Percentiles rank a stretch among this genome's conserved stretches.
phyloP scores from a whole-genome alignment of 768 basidiomycete species.

The Piloderma croceum region DNA sequence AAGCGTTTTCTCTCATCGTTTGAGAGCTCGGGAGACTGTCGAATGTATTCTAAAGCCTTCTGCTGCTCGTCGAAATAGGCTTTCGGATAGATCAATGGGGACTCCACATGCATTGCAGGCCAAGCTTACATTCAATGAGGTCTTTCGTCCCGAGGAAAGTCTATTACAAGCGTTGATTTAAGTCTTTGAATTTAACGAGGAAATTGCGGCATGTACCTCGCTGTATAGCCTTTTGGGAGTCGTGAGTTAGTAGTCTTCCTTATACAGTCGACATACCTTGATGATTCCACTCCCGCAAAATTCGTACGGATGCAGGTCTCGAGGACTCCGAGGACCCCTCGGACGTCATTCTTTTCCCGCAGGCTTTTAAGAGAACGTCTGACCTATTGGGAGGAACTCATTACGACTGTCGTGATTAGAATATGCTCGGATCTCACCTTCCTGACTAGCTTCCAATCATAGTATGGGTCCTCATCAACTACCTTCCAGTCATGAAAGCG shows the following conservation, averaged over 20 bases:
- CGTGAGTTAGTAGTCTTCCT: too few relatives aligned
- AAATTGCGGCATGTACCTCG: conserved; percentile 45
- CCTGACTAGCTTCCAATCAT: conserved; percentile 83
- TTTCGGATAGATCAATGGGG: conserved; percentile 24
- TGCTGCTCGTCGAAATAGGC: conserved; percentile 81
- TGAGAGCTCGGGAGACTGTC: conserved; percentile 65
- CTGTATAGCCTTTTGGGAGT: conserved; percentile 69
- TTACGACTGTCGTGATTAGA: too few relatives aligned
- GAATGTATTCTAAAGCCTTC: conserved; percentile 67
- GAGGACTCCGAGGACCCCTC: conserved; percentile 82
- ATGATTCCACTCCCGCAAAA: conserved; percentile 89
- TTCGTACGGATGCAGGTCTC: conserved; percentile 88
- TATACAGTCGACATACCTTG: conserved; percentile 54
- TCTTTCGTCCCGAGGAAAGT: conserved; percentile 91
- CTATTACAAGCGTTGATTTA: conserved; percentile 37
- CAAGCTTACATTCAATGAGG: conserved; percentile 68
- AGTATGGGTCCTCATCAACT: conserved; percentile 81
- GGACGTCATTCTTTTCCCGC: conserved; percentile 72
- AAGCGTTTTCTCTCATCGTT: conserved; percentile 89
- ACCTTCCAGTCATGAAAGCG: conserved; percentile 89
- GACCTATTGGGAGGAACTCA: conserved; percentile 42
- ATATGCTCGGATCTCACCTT: conserved; percentile 60
- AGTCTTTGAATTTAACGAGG: conserved; percentile 10
- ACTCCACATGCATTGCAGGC: too few relatives aligned
- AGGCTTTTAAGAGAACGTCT: conserved; percentile 65